A percentile compares a stretch with the other conserved stretches of the same genome.
These are phyloP conservation scores for Suillus spraguei DNA, from an alignment of 768 basidiomycete species.

Conservation along the genomic window DNA sequence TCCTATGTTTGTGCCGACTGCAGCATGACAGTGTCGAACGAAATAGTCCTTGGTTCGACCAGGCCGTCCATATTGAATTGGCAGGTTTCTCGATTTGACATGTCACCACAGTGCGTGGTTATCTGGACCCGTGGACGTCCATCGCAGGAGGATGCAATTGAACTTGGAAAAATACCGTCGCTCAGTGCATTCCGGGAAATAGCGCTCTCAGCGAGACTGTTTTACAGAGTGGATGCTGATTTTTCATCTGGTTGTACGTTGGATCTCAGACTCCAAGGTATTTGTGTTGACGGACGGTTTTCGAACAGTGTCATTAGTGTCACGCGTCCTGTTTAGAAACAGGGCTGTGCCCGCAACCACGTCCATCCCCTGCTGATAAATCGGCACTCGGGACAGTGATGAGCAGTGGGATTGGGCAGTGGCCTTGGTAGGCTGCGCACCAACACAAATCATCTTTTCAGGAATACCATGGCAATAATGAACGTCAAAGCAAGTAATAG, in stretches of 20 bases:
- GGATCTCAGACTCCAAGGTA: background rate
- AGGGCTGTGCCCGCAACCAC: slow-evolving; percentile 31
- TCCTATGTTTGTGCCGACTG: background rate
- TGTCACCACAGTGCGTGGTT: slow-evolving; percentile 39
- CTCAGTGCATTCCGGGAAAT: background rate
- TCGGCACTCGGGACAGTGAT: slow-evolving; percentile 24
- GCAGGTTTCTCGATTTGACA: slow-evolving; percentile 50
- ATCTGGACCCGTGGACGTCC: slow-evolving; percentile 42
- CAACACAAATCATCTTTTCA: background rate
- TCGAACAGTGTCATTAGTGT: background rate
- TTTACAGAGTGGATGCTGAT: background rate
- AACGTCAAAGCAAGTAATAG: background rate
- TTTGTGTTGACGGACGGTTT: background rate
- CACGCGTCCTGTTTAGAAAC: slow-evolving; percentile 19
- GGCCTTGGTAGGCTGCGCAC: slow-evolving; percentile 24
- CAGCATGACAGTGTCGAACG: background rate
- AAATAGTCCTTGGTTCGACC: slow-evolving; percentile 12
- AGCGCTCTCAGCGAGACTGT: slow-evolving; percentile 4
- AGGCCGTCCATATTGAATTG: slow-evolving; percentile 37
- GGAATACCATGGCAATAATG: background rate
- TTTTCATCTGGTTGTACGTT: background rate
- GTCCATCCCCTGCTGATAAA: slow-evolving; percentile 21
- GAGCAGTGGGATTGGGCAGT: slow-evolving; percentile 31
- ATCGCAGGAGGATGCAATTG: slow-evolving; percentile 2
- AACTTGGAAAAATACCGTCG: background rate